Percentiles rank a stretch among this genome's conserved stretches.
Evolutionary conservation across 306 rosid species (phyloP).

Genomic region (Vigna mungo): DNA sequence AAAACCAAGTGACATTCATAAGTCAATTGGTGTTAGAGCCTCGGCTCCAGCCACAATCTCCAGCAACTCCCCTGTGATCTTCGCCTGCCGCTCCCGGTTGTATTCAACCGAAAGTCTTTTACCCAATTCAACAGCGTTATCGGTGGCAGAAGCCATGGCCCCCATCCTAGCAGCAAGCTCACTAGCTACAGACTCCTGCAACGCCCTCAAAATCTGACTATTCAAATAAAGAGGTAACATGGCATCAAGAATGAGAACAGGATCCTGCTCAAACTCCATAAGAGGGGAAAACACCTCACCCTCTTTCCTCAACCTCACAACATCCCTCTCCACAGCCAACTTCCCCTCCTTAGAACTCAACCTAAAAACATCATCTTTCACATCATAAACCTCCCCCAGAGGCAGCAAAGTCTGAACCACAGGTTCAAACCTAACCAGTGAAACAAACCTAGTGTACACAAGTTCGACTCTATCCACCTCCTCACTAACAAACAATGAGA

Average conservation of each 20-base stretch:
- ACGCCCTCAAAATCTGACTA: constrained; percentile 71
- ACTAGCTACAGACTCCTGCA: constrained; percentile 87
- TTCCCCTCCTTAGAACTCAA: constrained; percentile 72
- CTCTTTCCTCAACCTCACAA: constrained; percentile 41
- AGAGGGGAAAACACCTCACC: constrained; percentile 32
- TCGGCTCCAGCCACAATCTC: constrained; percentile 89
- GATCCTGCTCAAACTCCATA: constrained; percentile 85
- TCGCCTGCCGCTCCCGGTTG: constrained; percentile 75
- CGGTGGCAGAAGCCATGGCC: constrained; percentile 82
- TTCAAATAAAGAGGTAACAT: constrained; percentile 90
- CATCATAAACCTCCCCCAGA: constrained; percentile 60
- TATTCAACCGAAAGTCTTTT: constrained; percentile 62
- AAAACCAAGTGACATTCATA: constrained; percentile 13
- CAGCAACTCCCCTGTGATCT: constrained; percentile 79
- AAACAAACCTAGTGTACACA: constrained; percentile 69
- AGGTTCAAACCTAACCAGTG: constrained; percentile 65
- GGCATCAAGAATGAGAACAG: constrained; percentile 84
- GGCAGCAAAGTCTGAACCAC: constrained; percentile 81
- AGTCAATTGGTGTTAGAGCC: constrained; percentile 60
- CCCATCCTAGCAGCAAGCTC: constrained; percentile 88
- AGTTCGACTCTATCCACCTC: constrained; percentile 88
- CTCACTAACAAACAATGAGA: constrained; percentile 70
- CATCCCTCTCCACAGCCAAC: constrained; percentile 62
- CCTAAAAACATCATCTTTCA: constrained; percentile 75
- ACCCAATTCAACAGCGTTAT: constrained; percentile 72